A percentile compares a stretch with the other conserved stretches of the same genome.
phyloP scores from a whole-genome alignment of 768 basidiomycete species.

The Candolleomyces aberdarensis region DNA sequence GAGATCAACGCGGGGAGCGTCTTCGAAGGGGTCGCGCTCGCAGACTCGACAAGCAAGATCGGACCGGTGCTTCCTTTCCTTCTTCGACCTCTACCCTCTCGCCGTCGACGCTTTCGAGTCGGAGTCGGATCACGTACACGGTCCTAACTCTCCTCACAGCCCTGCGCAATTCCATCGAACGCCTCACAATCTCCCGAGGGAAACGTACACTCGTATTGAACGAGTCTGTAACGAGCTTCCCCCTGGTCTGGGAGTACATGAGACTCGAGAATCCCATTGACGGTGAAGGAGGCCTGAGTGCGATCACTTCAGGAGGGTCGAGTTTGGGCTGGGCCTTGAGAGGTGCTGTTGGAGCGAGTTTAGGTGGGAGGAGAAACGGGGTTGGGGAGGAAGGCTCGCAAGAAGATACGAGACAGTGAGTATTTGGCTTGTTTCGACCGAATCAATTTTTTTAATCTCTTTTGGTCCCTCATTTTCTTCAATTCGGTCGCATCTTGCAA shows the following conservation, averaged over 20 bases:
- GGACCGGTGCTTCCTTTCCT: not conserved
- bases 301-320: constrained; percentile 58
- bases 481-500: too few relatives aligned
- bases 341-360: constrained; percentile 55
- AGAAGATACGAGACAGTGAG: constrained; percentile 61
- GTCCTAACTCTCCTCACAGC: constrained; percentile 48
- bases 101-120: not conserved
- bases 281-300: constrained; percentile 27
- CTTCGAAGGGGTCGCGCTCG: constrained; percentile 12
- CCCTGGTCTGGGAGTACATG: constrained; percentile 55
- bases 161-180: constrained; percentile 41
- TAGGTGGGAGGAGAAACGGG: constrained; percentile 33
- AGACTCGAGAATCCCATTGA: constrained; percentile 37
- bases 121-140: constrained; percentile 23
- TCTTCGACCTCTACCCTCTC: constrained; percentile 4
- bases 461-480: too few relatives aligned
- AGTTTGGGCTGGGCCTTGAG: constrained; percentile 69
- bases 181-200: constrained; percentile 35
- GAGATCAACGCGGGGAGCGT: constrained; percentile 6
- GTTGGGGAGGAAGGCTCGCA: constrained; percentile 45
- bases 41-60: not conserved
- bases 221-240: constrained; percentile 60
- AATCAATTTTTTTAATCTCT: too few relatives aligned
- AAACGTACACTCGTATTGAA: constrained; percentile 48
- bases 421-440: too few relatives aligned